Conservation (phyloP, 306 rosid species). For the Cyclanthera cordifolia region DNA sequence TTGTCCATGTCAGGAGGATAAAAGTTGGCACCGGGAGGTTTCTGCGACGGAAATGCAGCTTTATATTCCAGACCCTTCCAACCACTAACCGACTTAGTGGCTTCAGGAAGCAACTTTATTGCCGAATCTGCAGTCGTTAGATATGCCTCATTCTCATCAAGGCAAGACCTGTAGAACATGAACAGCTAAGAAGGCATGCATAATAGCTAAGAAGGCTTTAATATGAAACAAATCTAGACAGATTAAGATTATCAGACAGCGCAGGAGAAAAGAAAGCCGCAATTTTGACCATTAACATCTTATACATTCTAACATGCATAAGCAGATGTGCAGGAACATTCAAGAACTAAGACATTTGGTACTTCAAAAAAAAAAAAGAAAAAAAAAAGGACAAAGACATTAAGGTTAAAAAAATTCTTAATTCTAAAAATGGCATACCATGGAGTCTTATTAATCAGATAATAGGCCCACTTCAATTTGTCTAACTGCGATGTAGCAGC, state of each 20-base stretch:
- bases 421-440: conserved; percentile 44
- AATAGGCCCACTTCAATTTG: conserved; percentile 81
- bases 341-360: background rate
- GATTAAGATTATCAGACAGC: background rate
- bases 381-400: too few relatives aligned
- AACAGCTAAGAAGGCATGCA: background rate
- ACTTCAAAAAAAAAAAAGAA: too few relatives aligned
- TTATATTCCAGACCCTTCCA: conserved; percentile 88
- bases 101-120: conserved; percentile 46
- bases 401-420: background rate
- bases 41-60: conserved; percentile 64
- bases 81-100: conserved; percentile 42
- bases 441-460: conserved; percentile 69
- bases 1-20: conserved; percentile 95
- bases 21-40: conserved; percentile 88
- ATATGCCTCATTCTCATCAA: conserved; percentile 77
- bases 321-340: background rate
- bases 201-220: background rate
- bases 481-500: conserved; percentile 57
- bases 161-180: conserved; percentile 52
- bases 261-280: background rate
- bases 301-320: background rate
- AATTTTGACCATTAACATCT: background rate
- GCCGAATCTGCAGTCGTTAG: conserved; percentile 88
- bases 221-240: background rate